Evolutionary conservation across 1,284 basidiomycete species (phyloP).

Genomic region (Rhodotorula sp.): DNA sequence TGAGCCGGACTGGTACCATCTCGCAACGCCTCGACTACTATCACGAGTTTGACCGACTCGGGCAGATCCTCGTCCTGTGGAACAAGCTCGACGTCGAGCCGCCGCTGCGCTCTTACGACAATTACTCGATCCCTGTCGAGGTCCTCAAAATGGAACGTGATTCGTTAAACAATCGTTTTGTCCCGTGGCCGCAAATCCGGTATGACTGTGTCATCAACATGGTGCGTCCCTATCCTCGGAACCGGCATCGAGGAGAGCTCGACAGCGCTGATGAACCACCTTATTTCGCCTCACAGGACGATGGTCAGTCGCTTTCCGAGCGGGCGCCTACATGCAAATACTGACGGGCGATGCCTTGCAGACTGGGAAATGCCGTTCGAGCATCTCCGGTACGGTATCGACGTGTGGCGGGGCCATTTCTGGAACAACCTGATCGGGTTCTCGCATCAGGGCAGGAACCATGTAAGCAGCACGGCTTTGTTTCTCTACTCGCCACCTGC

Average conservation of each 20-base stretch:
- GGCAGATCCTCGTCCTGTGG: slow-evolving; percentile 21
- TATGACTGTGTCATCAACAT: slow-evolving; percentile 12
- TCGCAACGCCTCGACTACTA: slow-evolving; percentile 12
- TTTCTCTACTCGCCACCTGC: too few species aligned
- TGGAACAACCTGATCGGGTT: slow-evolving; percentile 1
- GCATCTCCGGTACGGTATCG: slow-evolving; percentile 8
- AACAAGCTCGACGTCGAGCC: slow-evolving; percentile 12
- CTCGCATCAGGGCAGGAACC: slow-evolving; percentile 8
- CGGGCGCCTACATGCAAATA: background rate
- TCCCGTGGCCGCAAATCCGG: slow-evolving; percentile 11
- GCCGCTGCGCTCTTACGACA: background rate
- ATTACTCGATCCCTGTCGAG: slow-evolving; percentile 14
- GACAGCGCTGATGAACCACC: background rate
- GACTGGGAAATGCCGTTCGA: slow-evolving; percentile 21
- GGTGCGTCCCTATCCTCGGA: background rate
- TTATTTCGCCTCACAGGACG: background rate
- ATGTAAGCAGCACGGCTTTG: background rate
- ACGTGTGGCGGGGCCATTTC: slow-evolving; percentile 12
- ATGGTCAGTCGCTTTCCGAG: background rate
- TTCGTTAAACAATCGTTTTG: slow-evolving; percentile 17
- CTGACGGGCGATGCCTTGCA: background rate
- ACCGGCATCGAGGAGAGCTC: too few species aligned
- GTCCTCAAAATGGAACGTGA: slow-evolving; percentile 8
- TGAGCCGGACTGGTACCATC: slow-evolving; percentile 7
- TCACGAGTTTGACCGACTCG: slow-evolving; percentile 3